These are phyloP conservation scores for Fusarium udum DNA, from an alignment of 2,329 filamentous ascomycete species.

Conservation along the genomic window DNA sequence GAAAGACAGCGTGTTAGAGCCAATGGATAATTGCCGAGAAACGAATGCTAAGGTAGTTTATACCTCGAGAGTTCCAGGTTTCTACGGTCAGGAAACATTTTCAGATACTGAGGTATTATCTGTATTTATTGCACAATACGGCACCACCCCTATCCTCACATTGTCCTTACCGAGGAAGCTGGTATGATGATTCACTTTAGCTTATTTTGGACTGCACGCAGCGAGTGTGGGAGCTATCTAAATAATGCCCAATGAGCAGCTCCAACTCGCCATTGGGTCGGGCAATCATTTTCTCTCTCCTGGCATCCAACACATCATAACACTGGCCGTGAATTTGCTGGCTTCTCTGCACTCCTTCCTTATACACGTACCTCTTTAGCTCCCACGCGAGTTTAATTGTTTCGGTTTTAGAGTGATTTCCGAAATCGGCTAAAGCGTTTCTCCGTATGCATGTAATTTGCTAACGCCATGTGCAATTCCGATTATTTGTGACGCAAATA, in stretches of 20 bases:
- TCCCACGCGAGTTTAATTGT: not conserved
- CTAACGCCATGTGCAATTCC: not conserved
- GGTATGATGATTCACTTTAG: slow-evolving; percentile 29
- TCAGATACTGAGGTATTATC: not conserved
- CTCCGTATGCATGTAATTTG: slow-evolving; percentile 17
- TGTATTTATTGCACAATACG: not conserved
- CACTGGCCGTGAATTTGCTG: not conserved
- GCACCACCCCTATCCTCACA: not conserved
- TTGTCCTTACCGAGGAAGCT: slow-evolving; percentile 22
- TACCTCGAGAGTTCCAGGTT: not conserved
- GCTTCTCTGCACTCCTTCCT: not conserved
- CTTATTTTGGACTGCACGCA: slow-evolving; percentile 24
- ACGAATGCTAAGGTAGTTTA: not conserved
- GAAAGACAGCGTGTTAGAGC: not conserved
- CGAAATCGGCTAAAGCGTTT: slow-evolving; percentile 16
- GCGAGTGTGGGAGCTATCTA: slow-evolving; percentile 14
- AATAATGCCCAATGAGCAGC: not conserved
- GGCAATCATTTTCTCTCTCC: not conserved
- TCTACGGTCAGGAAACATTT: not conserved
- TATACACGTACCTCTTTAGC: not conserved
- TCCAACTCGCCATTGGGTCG: not conserved
- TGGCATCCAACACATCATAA: not conserved
- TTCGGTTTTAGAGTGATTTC: not conserved
- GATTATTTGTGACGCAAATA: not conserved
- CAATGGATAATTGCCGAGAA: not conserved